These are phyloP conservation scores for Papiliotrema nemorosa DNA, from an alignment of 1,284 basidiomycete genomes.

Conservation along the genomic window DNA sequence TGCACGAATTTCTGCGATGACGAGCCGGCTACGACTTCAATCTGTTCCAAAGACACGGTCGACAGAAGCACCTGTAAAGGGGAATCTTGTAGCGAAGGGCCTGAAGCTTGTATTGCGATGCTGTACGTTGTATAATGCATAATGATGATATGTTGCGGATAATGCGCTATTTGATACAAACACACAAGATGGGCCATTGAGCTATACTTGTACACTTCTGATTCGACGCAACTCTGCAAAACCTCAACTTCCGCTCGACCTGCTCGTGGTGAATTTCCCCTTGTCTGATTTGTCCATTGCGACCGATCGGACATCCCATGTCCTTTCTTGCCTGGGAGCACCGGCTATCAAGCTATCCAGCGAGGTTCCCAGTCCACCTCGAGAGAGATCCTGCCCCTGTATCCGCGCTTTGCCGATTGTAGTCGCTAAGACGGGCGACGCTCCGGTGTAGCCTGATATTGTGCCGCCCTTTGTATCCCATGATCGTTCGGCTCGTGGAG, in stretches of 20 bases:
- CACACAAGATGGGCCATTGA: neutral
- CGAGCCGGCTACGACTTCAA: neutral
- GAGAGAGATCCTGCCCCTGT: neutral
- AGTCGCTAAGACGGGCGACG: neutral
- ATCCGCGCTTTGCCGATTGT: neutral
- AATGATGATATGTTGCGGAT: neutral
- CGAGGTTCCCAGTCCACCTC: slow-evolving; percentile 5
- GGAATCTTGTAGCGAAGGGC: too few relatives aligned
- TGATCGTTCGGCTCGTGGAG: slow-evolving; percentile 3
- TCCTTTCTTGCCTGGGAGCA: slow-evolving; percentile 7
- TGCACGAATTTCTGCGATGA: slow-evolving; percentile 73
- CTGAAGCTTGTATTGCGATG: too few relatives aligned
- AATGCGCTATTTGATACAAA: neutral
- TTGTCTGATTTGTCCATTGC: neutral
- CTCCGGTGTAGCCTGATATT: slow-evolving; percentile 1
- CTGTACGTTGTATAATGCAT: neutral
- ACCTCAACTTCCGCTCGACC: slow-evolving; percentile 5
- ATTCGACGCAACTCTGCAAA: too few relatives aligned
- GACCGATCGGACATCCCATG: slow-evolving; percentile 1
- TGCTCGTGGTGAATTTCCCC: slow-evolving; percentile 7
- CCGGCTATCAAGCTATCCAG: slow-evolving; percentile 5
- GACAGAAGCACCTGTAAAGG: neutral
- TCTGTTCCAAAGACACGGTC: neutral
- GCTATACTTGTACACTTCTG: too few relatives aligned
- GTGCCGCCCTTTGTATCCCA: slow-evolving; percentile 6